A percentile compares a stretch with the other conserved stretches of the same genome.
Conservation (phyloP, 176 grass and related monocot genomes). For the Saccharum officinarum region DNA sequence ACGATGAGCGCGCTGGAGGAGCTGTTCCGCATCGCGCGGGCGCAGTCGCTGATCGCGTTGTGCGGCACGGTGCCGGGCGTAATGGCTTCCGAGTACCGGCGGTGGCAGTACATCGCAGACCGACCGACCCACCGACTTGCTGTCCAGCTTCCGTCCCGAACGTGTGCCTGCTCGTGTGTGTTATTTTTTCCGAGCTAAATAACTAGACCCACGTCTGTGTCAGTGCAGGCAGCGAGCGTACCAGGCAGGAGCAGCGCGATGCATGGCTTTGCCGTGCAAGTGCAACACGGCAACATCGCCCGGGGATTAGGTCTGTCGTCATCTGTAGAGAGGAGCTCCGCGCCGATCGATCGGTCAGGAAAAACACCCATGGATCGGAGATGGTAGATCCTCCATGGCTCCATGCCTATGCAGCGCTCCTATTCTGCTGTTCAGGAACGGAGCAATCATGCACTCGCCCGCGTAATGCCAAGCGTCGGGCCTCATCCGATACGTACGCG, state of each 20-base stretch:
- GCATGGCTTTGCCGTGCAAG: background rate
- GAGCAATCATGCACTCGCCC: background rate
- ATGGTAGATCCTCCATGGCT: too few species aligned
- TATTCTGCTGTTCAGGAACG: background rate
- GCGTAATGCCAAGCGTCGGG: background rate
- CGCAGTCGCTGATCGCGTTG: constrained; percentile 58
- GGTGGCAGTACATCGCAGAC: background rate
- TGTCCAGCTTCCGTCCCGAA: background rate
- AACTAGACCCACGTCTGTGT: too few species aligned
- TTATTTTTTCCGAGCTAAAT: too few species aligned
- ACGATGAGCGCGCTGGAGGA: constrained; percentile 64
- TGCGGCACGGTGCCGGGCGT: constrained; percentile 67
- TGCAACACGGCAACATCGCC: too few species aligned
- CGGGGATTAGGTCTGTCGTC: background rate
- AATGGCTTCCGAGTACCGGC: background rate
- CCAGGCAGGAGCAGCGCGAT: background rate
- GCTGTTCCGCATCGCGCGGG: constrained; percentile 49
- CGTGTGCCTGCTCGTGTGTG: too few species aligned
- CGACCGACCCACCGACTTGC: too few species aligned
- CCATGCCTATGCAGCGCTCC: too few species aligned
- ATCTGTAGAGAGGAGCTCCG: background rate
- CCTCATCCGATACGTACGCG: background rate
- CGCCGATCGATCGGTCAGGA: background rate
- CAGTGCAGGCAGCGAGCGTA: background rate
- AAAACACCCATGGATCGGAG: background rate